These are phyloP conservation scores for Starmera stellimalicola DNA, from an alignment of 1,139 yeast species.

Conservation along the genomic window DNA sequence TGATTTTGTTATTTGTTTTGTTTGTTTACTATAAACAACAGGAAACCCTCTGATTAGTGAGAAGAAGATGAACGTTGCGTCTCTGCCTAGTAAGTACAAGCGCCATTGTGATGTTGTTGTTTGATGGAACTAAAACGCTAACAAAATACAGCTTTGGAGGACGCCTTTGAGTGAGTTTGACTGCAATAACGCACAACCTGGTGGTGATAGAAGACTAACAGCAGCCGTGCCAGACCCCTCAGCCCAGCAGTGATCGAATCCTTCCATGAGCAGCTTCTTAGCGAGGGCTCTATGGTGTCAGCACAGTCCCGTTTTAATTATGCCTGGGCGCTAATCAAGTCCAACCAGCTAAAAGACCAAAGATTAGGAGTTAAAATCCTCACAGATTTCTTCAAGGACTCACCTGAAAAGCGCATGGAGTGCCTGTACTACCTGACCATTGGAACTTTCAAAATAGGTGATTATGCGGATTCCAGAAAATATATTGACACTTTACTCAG, in stretches of 20 bases:
- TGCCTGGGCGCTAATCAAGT: slow-evolving; percentile 92
- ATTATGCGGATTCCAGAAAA: slow-evolving; percentile 75
- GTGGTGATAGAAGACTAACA: slow-evolving; percentile 9
- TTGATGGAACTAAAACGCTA: background rate
- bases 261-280: slow-evolving; percentile 65
- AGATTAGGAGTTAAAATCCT: slow-evolving; percentile 71
- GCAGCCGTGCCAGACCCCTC: slow-evolving; percentile 43
- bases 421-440: slow-evolving; percentile 80
- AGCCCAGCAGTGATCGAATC: slow-evolving; percentile 67
- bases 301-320: slow-evolving; percentile 85
- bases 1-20: too few species aligned
- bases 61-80: too few species aligned
- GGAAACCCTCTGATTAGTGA: too few species aligned
- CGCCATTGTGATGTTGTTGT: too few species aligned
- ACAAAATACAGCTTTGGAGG: background rate
- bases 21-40: too few species aligned
- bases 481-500: slow-evolving; percentile 70
- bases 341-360: slow-evolving; percentile 51
- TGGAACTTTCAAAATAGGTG: slow-evolving; percentile 85
- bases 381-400: slow-evolving; percentile 64
- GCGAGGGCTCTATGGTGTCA: slow-evolving; percentile 74
- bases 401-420: slow-evolving; percentile 80
- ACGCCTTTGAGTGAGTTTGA: background rate
- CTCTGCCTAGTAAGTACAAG: too few species aligned
- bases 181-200: background rate